These are phyloP conservation scores for Suhomyces sp. DNA, from an alignment of 805 yeast species.

Conservation along the genomic window DNA sequence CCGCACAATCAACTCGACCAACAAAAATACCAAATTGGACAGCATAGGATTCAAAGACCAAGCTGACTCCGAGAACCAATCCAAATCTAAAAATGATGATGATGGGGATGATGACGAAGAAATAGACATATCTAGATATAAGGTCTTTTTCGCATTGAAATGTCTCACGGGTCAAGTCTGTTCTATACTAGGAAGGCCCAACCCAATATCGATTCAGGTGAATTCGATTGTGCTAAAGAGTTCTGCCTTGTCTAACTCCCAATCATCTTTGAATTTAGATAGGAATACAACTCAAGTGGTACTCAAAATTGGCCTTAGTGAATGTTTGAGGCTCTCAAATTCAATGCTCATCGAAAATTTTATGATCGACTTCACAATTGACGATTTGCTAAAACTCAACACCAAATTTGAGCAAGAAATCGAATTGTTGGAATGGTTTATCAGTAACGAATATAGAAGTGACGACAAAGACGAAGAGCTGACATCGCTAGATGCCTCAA, in stretches of 20 bases:
- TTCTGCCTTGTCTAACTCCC: slow-evolving; percentile 5
- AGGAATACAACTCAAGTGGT: slow-evolving; percentile 26
- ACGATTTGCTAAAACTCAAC: slow-evolving; percentile 41
- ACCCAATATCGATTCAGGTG: slow-evolving; percentile 48
- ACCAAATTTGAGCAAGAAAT: slow-evolving; percentile 42
- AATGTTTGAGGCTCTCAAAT: slow-evolving; percentile 47
- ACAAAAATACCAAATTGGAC: neutral
- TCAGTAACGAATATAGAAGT: slow-evolving; percentile 7
- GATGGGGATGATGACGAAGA: slow-evolving; percentile 34
- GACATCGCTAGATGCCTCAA: neutral
- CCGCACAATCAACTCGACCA: slow-evolving; percentile 8
- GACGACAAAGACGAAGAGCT: slow-evolving; percentile 2
- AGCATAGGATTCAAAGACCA: neutral
- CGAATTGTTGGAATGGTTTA: slow-evolving; percentile 28
- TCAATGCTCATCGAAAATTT: slow-evolving; percentile 51
- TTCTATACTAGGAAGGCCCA: slow-evolving; percentile 52
- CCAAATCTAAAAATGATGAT: slow-evolving; percentile 7
- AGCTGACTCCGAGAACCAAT: neutral
- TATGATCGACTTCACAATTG: slow-evolving; percentile 42
- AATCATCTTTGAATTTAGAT: slow-evolving; percentile 10
- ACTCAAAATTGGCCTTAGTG: slow-evolving; percentile 48
- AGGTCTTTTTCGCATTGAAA: slow-evolving; percentile 51
- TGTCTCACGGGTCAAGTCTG: slow-evolving; percentile 48
- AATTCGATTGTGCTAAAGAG: slow-evolving; percentile 26
- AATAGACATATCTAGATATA: slow-evolving; percentile 33